Base-by-base conservation (phyloP, 768 basidiomycete species). In the Agrocybe chaxingu region DNA sequence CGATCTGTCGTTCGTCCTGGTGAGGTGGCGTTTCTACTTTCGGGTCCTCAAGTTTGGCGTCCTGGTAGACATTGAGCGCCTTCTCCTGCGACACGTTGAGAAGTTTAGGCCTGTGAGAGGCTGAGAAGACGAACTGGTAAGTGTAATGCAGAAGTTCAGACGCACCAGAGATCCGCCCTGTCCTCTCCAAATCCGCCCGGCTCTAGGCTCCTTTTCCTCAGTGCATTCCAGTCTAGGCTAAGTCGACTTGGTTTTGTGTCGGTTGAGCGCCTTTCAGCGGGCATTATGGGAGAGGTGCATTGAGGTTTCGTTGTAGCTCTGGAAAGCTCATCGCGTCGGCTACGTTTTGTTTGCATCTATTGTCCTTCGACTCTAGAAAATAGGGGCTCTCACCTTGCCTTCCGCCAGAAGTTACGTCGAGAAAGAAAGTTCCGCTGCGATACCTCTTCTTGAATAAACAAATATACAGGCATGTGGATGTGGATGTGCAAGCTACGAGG, bases 1-100 rank as follows among this genome's bases (percentile, higher is more conserved):
- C 70, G 53, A 97, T 92, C 68, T 97, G 94, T 10, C 78, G 82
- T 68, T 96, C 94, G 63, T 97, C 94, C 3, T 67, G 70, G 62
- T 93, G 91, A 18, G 72, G 54, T 40, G 47, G 36, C 34, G 48
- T 18, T 7, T 56, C 54, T 18, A 48, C 42, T 47, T 33, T 39
- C 29, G 30, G 29, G 47, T 46, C 45, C 13, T 34, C 37, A 31
- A 10, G 12, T 13, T 4, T 32, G 40, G 43, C 48, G 19, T 52
- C 51, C 7, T 56, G 24, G 24, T 24, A 24, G 5, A 24, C 52
- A 9, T 55, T 49, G 16, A 46, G 44, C n/a, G 42, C 43, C 37
- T 50, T 53, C 24, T 38, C 31, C 16, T 46, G 47, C 12, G 55
- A 45, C 40, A 47, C 64, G 41, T 66, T 56, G 30, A 70, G 57